Conservation (phyloP, 148 eudicot species). For the Spergularia marina region DNA sequence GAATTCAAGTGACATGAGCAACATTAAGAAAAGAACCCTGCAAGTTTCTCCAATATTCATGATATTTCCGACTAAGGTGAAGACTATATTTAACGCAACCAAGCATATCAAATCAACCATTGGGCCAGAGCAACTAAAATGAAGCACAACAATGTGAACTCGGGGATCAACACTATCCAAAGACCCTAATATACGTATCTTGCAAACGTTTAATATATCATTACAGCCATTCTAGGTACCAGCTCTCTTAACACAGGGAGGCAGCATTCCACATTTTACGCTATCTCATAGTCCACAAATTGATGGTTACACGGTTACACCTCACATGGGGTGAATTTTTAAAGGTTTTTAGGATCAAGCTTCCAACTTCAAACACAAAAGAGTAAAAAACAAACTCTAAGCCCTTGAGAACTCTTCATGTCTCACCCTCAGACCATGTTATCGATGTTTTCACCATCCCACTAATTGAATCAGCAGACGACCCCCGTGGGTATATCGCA, state of each 20-base stretch:
- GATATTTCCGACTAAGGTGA: not conserved
- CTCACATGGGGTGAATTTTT: too few species aligned
- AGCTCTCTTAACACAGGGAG: not conserved
- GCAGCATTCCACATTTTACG: not conserved
- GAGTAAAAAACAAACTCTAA: not conserved
- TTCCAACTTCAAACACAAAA: not conserved
- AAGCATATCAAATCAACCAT: not conserved
- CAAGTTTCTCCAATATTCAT: not conserved
- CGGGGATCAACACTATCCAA: not conserved
- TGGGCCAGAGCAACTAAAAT: not conserved
- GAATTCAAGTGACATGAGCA: not conserved
- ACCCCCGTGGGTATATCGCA: not conserved
- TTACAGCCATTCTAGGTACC: not conserved
- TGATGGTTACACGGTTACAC: not conserved
- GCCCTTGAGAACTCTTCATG: not conserved
- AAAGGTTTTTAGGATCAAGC: not conserved
- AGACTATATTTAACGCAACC: not conserved
- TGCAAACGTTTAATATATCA: not conserved
- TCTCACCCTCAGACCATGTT: not conserved
- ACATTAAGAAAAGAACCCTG: not conserved
- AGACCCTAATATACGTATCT: not conserved
- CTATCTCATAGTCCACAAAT: not conserved
- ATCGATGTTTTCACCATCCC: not conserved
- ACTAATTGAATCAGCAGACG: not conserved
- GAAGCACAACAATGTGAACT: not conserved